Evolutionary conservation across 192 early-diverging fungal genomes (phyloP).

Genomic region (Linnemannia schmuckeri): DNA sequence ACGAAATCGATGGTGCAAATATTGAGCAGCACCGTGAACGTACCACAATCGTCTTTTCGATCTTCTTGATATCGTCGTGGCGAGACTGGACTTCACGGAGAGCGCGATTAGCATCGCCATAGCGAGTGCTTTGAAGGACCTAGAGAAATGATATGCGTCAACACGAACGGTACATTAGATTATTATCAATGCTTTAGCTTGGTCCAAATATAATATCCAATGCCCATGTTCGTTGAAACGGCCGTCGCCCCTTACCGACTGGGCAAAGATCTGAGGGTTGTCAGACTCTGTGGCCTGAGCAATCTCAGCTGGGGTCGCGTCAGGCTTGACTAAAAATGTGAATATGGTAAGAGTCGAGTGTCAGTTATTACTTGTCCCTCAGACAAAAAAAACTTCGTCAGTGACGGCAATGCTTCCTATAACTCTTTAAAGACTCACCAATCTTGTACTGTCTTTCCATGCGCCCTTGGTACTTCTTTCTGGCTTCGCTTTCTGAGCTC

Average conservation of each 20-base stretch:
- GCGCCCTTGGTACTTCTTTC: slow-evolving; percentile 86
- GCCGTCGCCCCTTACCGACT: slow-evolving; percentile 65
- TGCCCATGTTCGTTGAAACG: background rate
- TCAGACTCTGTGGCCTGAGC: slow-evolving; percentile 81
- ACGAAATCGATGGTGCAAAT: background rate
- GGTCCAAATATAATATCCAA: background rate
- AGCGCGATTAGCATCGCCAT: slow-evolving; percentile 78
- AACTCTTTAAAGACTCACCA: slow-evolving; percentile 61
- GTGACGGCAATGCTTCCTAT: too few species aligned
- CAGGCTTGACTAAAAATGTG: slow-evolving; percentile 76
- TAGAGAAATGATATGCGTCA: slow-evolving; percentile 31
- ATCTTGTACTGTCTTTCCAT: slow-evolving; percentile 89
- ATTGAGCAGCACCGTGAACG: slow-evolving; percentile 1
- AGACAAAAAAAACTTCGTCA: background rate
- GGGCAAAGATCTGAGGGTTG: slow-evolving; percentile 83
- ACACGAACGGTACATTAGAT: background rate
- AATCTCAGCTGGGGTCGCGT: slow-evolving; percentile 82
- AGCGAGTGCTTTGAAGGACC: slow-evolving; percentile 79
- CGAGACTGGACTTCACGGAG: slow-evolving; percentile 86
- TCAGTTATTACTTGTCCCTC: background rate
- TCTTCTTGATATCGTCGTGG: slow-evolving; percentile 89
- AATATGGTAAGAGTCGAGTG: background rate
- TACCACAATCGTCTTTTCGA: slow-evolving; percentile 89
- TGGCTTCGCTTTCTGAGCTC: slow-evolving; percentile 81
- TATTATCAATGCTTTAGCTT: background rate